Evolutionary conservation across 2,329 filamentous ascomycete species (phyloP).

Genomic region (Fusarium caatingaense): DNA sequence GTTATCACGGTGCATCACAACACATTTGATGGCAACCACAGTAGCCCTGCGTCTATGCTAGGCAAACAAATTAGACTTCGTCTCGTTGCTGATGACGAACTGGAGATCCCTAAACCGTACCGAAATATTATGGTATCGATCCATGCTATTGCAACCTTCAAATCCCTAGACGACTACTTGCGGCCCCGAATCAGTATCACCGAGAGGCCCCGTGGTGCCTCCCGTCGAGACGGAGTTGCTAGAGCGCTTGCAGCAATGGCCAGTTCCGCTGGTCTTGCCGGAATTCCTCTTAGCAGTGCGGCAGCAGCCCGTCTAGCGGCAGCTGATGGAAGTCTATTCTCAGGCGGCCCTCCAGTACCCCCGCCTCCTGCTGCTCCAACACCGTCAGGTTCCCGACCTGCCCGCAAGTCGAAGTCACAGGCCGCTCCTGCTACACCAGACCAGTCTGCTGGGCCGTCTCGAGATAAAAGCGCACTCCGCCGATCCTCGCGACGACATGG

Average conservation of each 20-base stretch:
- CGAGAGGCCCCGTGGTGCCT: slow-evolving; percentile 70
- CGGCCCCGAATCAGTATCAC: slow-evolving; percentile 86
- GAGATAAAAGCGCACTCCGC: slow-evolving; percentile 69
- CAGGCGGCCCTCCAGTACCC: slow-evolving; percentile 52
- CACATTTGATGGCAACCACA: slow-evolving; percentile 87
- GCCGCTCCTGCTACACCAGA: slow-evolving; percentile 58
- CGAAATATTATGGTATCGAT: slow-evolving; percentile 98
- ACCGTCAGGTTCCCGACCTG: slow-evolving; percentile 58
- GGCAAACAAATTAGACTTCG: slow-evolving; percentile 94
- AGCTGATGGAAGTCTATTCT: slow-evolving; percentile 55
- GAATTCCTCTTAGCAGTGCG: slow-evolving; percentile 64
- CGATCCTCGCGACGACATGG: slow-evolving; percentile 72
- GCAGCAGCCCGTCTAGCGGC: slow-evolving; percentile 57
- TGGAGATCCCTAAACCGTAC: slow-evolving; percentile 87
- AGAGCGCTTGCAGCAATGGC: slow-evolving; percentile 81
- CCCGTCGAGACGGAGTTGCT: slow-evolving; percentile 73
- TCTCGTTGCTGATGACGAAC: slow-evolving; percentile 88
- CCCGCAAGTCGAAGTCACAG: slow-evolving; percentile 61
- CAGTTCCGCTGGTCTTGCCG: slow-evolving; percentile 73
- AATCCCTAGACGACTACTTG: slow-evolving; percentile 94
- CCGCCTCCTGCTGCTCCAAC: slow-evolving; percentile 53
- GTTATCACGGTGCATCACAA: slow-evolving; percentile 96
- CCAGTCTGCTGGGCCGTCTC: slow-evolving; percentile 60
- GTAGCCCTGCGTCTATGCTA: slow-evolving; percentile 93
- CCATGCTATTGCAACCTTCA: slow-evolving; percentile 97